Percentiles rank a stretch among this genome's conserved stretches.
Evolutionary conservation across 1,284 basidiomycete genomes (phyloP).

Genomic region (Acaromyces ingoldii): DNA sequence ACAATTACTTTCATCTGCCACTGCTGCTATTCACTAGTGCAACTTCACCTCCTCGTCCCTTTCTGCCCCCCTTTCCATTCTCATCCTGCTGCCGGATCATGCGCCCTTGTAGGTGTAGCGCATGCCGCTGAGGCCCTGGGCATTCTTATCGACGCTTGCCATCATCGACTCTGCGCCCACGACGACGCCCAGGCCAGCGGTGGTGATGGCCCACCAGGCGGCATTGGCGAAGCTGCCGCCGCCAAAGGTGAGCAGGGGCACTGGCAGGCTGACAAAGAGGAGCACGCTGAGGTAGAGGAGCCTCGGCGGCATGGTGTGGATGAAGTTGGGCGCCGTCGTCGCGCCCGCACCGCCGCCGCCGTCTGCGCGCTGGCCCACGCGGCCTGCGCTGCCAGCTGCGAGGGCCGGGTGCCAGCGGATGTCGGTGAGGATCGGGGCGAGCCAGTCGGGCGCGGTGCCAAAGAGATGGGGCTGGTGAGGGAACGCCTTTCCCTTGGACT

Average conservation of each 20-base stretch:
- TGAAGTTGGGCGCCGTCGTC: slow-evolving; percentile 11
- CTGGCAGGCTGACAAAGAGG: slow-evolving; percentile 26
- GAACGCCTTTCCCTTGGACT: slow-evolving; percentile 13
- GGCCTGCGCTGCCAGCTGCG: slow-evolving; percentile 12
- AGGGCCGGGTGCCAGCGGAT: slow-evolving; percentile 23
- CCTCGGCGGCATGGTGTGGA: slow-evolving; percentile 24
- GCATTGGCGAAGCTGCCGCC: slow-evolving; percentile 46
- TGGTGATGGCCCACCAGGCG: slow-evolving; percentile 44
- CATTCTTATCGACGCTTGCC: slow-evolving; percentile 28
- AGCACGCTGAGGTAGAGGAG: slow-evolving; percentile 43
- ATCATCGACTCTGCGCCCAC: slow-evolving; percentile 35
- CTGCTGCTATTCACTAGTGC: too few relatives aligned
- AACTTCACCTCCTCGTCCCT: too few relatives aligned
- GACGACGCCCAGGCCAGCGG: slow-evolving; percentile 24
- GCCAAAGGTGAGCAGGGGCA: slow-evolving; percentile 48
- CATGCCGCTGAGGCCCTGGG: slow-evolving; percentile 34
- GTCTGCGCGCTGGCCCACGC: slow-evolving; percentile 18
- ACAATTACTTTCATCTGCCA: too few relatives aligned
- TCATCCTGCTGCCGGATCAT: too few relatives aligned
- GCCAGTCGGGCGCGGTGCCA: slow-evolving; percentile 43
- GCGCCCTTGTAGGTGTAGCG: slow-evolving; percentile 49
- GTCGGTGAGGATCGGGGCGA: slow-evolving; percentile 38
- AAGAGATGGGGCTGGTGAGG: slow-evolving; percentile 43
- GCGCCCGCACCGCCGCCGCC: slow-evolving; percentile 15
- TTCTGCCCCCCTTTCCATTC: too few relatives aligned